Base-by-base conservation (phyloP, 2,329 filamentous ascomycete genomes). In the Tolypocladium sp. region DNA sequence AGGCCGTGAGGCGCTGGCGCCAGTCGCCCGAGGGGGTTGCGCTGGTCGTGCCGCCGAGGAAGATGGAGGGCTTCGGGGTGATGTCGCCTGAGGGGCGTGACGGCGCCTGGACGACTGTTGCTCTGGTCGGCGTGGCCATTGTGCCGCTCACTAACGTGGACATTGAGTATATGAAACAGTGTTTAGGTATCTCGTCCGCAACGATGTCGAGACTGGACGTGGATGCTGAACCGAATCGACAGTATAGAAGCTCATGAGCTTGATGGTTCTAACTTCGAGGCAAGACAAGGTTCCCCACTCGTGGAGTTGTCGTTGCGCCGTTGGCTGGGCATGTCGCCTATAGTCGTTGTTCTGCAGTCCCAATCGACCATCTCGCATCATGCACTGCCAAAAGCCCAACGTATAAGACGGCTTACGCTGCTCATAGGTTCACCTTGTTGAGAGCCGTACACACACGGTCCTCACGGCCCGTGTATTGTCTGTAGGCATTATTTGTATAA, bases 31-130 rank as follows among this genome's bases (percentile, higher is more conserved):
- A 66, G 25, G 67, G 64, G 0, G 66, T 71, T 0, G 71, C 73
- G 59, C 73, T 79, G 25, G 84, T 86, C 41, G 76, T 79, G 42
- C 85, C 85, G 0, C 84, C 82, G 8, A 86, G 78, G 69, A 87
- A 88, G 61, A 87, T 62, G 22, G 76, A 70, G 42, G 66, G 68
- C 4, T 33, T 46, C 49, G 56, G 55, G 58, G 37, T 65, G 68
- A 42, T 55, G 57, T 57, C 37, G 13, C 56, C 30, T 13, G 51
- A 41, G 17, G 61, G 62, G 7, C 49, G 55, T 17, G 60, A 65
- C 3, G 72, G 71, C 0, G 74, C 72, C 20, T 60, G 51, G 33
- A 76, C 65, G 13, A 73, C 57, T 58, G 35, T 53, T 13, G 46
- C 57, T 25, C 4, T 8, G 3, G 0, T 30, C n/a, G 13, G 22